These are phyloP conservation scores for Sporothrix brasiliensis DNA, from an alignment of 2,329 filamentous ascomycete genomes.

Conservation along the genomic window DNA sequence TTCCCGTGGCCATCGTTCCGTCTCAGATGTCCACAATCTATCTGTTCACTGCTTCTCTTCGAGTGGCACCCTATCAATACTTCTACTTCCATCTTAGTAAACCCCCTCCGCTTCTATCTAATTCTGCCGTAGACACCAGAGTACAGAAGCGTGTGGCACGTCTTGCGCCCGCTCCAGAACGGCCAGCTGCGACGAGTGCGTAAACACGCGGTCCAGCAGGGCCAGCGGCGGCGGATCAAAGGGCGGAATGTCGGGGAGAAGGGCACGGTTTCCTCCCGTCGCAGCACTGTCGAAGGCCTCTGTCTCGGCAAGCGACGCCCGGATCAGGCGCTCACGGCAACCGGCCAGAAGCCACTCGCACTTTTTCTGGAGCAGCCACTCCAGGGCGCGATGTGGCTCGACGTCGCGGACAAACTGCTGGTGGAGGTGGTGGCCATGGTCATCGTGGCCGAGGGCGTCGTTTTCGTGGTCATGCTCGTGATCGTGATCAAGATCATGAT, in stretches of 20 bases:
- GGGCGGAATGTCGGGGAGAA: constrained; percentile 33
- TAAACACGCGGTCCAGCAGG: constrained; percentile 30
- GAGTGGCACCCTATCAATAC: too few relatives aligned
- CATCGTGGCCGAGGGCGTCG: background rate
- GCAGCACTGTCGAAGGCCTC: background rate
- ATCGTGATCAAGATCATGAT: background rate
- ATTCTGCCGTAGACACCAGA: constrained; percentile 31
- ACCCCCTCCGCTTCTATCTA: background rate
- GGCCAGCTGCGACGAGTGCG: constrained; percentile 28
- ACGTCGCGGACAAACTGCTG: constrained; percentile 26
- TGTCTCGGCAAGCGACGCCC: constrained; percentile 8
- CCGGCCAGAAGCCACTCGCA: constrained; percentile 34
- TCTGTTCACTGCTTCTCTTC: background rate
- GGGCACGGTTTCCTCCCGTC: too few relatives aligned
- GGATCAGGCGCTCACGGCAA: constrained; percentile 31
- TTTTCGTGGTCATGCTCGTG: background rate
- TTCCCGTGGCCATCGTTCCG: too few relatives aligned
- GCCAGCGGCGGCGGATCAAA: constrained; percentile 33
- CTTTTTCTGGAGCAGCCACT: constrained; percentile 32
- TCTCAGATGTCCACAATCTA: too few relatives aligned
- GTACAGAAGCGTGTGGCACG: constrained; percentile 26
- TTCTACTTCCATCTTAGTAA: background rate
- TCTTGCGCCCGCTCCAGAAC: constrained; percentile 15
- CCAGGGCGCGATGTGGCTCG: background rate
- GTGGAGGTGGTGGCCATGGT: constrained; percentile 29